Conservation (phyloP, 805 yeast genomes). For the Saccharomyces jurei region DNA sequence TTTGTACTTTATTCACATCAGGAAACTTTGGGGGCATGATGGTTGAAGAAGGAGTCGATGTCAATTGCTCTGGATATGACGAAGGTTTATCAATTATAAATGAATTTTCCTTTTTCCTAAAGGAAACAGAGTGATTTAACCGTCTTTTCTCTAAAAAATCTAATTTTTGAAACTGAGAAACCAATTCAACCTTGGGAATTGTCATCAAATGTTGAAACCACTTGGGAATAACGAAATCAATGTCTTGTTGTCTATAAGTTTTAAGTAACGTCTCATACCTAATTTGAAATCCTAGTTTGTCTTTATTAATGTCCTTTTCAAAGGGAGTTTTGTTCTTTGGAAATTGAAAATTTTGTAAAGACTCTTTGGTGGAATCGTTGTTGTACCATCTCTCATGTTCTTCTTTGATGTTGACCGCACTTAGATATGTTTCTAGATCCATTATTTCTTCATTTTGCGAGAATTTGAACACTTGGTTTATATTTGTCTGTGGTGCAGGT, state of each 20-base stretch:
- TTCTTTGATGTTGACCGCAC: slow-evolving; percentile 27
- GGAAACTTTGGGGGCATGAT: not conserved
- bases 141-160: slow-evolving; percentile 67
- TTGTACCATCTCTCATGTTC: slow-evolving; percentile 9
- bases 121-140: slow-evolving; percentile 34
- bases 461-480: slow-evolving; percentile 19
- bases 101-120: not conserved
- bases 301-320: slow-evolving; percentile 1
- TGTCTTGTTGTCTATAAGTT: slow-evolving; percentile 8
- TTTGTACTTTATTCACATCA: slow-evolving; percentile 5
- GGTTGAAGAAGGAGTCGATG: slow-evolving; percentile 1
- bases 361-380: not conserved
- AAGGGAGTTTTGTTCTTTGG: slow-evolving; percentile 8
- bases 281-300: slow-evolving; percentile 23
- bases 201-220: slow-evolving; percentile 41
- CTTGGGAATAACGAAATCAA: slow-evolving; percentile 36
- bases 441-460: slow-evolving; percentile 26
- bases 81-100: not conserved
- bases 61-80: not conserved
- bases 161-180: slow-evolving; percentile 51
- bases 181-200: slow-evolving; percentile 23
- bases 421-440: slow-evolving; percentile 25
- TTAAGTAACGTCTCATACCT: slow-evolving; percentile 13
- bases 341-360: slow-evolving; percentile 9
- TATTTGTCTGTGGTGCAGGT: slow-evolving; percentile 16